phyloP scores from a whole-genome alignment of 1,139 yeast genomes.

The Yamadazyma triangularis region DNA sequence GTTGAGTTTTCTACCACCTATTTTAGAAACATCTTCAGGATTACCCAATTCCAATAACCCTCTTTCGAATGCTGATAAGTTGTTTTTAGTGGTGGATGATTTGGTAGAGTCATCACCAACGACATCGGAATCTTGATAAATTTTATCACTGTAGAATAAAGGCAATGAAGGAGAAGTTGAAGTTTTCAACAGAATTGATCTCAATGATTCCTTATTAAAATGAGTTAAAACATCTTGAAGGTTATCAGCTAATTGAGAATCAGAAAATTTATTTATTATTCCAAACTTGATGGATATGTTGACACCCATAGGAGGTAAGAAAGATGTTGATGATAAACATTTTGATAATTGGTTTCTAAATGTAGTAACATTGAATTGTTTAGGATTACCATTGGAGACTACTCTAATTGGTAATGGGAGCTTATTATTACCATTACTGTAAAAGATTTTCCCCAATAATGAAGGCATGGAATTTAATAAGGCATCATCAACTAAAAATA shows the following conservation, averaged over 20 bases:
- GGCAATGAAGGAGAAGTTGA: constrained; percentile 79
- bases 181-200: constrained; percentile 67
- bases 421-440: constrained; percentile 48
- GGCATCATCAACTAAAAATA: constrained; percentile 82
- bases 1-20: constrained; percentile 39
- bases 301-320: constrained; percentile 72
- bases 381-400: constrained; percentile 27
- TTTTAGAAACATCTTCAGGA: constrained; percentile 56
- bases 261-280: constrained; percentile 34
- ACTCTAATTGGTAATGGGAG: constrained; percentile 70
- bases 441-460: constrained; percentile 76
- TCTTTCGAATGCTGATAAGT: constrained; percentile 60
- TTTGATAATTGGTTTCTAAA: constrained; percentile 58
- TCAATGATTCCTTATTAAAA: constrained; percentile 42
- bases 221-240: constrained; percentile 50
- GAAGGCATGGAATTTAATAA: constrained; percentile 78
- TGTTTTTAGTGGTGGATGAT: constrained; percentile 24
- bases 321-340: constrained; percentile 54
- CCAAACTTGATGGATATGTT: constrained; percentile 69
- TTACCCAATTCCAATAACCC: constrained; percentile 79
- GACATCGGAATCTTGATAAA: constrained; percentile 40
- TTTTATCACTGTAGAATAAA: constrained; percentile 61
- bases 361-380: constrained; percentile 50
- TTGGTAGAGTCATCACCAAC: constrained; percentile 20
- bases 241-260: constrained; percentile 43